These are phyloP conservation scores for Xylariaceae sp. DNA, from an alignment of 2,329 filamentous ascomycete genomes.

Conservation along the genomic window DNA sequence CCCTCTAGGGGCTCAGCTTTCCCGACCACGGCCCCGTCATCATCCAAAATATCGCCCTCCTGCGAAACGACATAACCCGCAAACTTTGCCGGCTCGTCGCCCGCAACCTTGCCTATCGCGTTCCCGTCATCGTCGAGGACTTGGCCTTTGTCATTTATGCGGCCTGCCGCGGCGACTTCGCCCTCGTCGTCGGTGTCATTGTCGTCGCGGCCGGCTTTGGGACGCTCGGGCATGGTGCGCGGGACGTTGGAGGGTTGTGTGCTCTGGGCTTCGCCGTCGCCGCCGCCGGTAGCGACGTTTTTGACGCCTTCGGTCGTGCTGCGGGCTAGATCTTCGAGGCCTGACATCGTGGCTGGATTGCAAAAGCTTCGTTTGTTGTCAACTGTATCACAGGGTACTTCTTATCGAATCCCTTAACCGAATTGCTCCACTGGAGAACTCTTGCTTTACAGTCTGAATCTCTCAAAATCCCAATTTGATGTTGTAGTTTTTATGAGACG, in stretches of 20 bases:
- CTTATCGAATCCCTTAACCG: slow-evolving; percentile 16
- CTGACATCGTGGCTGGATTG: slow-evolving; percentile 31
- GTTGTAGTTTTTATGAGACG: background rate
- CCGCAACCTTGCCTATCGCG: slow-evolving; percentile 39
- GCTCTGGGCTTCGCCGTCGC: slow-evolving; percentile 12
- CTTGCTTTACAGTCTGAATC: no score
- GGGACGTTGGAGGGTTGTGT: slow-evolving; percentile 22
- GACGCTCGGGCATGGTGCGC: slow-evolving; percentile 28
- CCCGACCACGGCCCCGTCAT: slow-evolving; percentile 31
- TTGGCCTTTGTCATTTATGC: slow-evolving; percentile 50
- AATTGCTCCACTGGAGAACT: slow-evolving; percentile 8
- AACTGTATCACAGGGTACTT: slow-evolving; percentile 20
- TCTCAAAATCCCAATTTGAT: no score
- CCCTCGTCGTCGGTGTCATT: slow-evolving; percentile 28
- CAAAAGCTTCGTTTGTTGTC: slow-evolving; percentile 24
- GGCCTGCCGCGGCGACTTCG: slow-evolving; percentile 35
- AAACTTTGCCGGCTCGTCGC: slow-evolving; percentile 28
- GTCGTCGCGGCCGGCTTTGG: slow-evolving; percentile 19
- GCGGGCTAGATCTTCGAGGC: slow-evolving; percentile 24
- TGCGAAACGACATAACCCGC: slow-evolving; percentile 34
- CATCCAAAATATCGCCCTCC: slow-evolving; percentile 33
- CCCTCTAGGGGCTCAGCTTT: slow-evolving; percentile 33
- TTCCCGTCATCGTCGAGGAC: slow-evolving; percentile 51
- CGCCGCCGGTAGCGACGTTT: slow-evolving; percentile 12
- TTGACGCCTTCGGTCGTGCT: slow-evolving; percentile 12